A percentile compares a stretch with the other conserved stretches of the same genome.
Conservation (phyloP, 2,329 filamentous ascomycete species). For the Endoconidiophora polonica region DNA sequence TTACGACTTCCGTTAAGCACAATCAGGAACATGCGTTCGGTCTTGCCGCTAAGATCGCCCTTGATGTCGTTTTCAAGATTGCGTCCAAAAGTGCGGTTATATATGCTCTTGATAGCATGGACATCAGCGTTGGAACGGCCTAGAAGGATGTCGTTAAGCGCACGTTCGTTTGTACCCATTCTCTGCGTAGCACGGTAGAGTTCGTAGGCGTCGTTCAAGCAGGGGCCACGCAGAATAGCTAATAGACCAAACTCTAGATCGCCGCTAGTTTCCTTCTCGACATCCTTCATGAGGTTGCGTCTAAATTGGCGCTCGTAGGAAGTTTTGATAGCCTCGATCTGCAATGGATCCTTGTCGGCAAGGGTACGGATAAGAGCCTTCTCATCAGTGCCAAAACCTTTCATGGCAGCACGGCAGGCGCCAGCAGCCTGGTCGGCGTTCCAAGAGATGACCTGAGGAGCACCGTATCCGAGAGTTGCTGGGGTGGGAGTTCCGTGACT, state of each 20-base stretch:
- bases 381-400: slow-evolving; percentile 84
- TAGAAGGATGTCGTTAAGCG: slow-evolving; percentile 76
- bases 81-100: slow-evolving; percentile 48
- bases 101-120: slow-evolving; percentile 66
- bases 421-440: slow-evolving; percentile 55
- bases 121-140: slow-evolving; percentile 76
- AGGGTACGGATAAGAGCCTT: slow-evolving; percentile 55
- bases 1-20: slow-evolving; percentile 57
- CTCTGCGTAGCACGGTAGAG: slow-evolving; percentile 60
- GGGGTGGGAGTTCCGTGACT: slow-evolving; percentile 35
- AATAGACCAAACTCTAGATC: slow-evolving; percentile 62
- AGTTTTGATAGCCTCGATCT: slow-evolving; percentile 50
- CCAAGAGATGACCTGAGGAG: slow-evolving; percentile 50
- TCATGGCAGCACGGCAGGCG: slow-evolving; percentile 67
- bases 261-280: slow-evolving; percentile 60
- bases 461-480: slow-evolving; percentile 58
- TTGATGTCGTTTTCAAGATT: slow-evolving; percentile 57
- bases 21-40: slow-evolving; percentile 69
- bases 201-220: slow-evolving; percentile 57
- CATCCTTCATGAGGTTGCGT: slow-evolving; percentile 56
- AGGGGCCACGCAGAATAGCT: slow-evolving; percentile 60
- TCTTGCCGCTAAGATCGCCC: slow-evolving; percentile 71
- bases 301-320: slow-evolving; percentile 48
- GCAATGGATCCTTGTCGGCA: slow-evolving; percentile 57
- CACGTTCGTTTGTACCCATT: slow-evolving; percentile 66